These are phyloP conservation scores for Trifolium pratense DNA, from an alignment of 306 rosid genomes.

Conservation along the genomic window DNA sequence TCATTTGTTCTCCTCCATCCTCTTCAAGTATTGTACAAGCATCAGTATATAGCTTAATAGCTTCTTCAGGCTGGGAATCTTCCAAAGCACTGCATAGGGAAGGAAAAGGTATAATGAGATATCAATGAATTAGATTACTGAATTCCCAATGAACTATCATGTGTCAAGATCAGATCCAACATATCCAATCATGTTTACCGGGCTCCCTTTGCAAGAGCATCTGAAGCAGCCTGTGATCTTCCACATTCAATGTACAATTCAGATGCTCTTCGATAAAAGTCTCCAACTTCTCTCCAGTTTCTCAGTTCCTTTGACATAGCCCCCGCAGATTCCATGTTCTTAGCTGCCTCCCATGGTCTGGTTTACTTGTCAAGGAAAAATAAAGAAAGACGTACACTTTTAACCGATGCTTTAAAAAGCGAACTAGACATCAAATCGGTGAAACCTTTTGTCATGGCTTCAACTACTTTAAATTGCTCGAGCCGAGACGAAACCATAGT, in stretches of 20 bases:
- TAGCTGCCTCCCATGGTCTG: conserved; percentile 99
- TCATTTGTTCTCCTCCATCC: conserved; percentile 88
- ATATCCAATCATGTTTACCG: conserved; percentile 52
- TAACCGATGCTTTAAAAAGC: not conserved
- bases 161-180: conserved; percentile 25
- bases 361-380: conserved; percentile 54
- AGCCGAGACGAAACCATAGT: not conserved
- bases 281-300: conserved; percentile 77
- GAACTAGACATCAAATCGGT: not conserved
- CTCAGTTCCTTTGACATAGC: conserved; percentile 83
- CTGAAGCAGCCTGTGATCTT: conserved; percentile 92
- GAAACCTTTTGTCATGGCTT: not conserved
- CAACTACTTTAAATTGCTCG: not conserved
- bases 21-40: conserved; percentile 89
- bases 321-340: conserved; percentile 94
- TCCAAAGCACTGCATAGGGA: conserved; percentile 70
- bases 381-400: not conserved
- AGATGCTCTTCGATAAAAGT: conserved; percentile 82
- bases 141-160: conserved; percentile 3
- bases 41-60: conserved; percentile 70
- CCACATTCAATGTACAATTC: conserved; percentile 48
- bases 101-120: conserved; percentile 1
- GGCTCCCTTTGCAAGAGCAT: conserved; percentile 72
- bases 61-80: conserved; percentile 68
- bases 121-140: not conserved